Base-by-base conservation (phyloP, 192 early-diverging fungal species). In the Linnemannia schmuckeri region DNA sequence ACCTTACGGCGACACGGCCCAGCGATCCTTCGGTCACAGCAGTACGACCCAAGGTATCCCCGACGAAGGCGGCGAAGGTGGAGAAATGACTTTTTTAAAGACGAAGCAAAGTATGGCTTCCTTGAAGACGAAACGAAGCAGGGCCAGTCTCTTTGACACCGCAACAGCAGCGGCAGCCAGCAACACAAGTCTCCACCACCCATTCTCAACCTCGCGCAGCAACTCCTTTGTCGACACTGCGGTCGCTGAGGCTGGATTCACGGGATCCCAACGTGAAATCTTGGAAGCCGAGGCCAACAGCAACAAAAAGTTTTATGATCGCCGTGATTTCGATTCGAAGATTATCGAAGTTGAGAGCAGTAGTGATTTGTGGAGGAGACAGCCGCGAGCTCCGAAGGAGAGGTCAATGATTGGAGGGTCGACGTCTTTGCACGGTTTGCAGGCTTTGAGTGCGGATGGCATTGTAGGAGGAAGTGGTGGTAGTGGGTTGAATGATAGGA, bases 311-410 rank as follows among this genome's bases (percentile, higher is more conserved):
- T 87, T 81, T 69, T 87, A 87, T 70, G 85, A 81, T 27, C 85
- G 85, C 17, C 75, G 85, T 2, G 79, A 87, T 40, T 87, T 87
- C 38, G 85, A 87, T 71, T 81, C 85, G 47, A 87, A 81, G 79
- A 81, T 87, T 37, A 78, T 81, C 33, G 79, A 87, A 7, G 44
- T 54, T 0, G 85, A 80, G 0, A 66, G 61, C 1, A 66, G 61
- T 33, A 66, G 47, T 47, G 52, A 33, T 2, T n/a, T 78, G 3
- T 75, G 78, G 78, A 5, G 69, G 10, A 20, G 70, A 1, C 46
- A 47, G 2, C 70, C 30, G 1, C 37, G 66, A 4, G 30, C 70
- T 3, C 38, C 30, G 2, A 75, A 61, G 33, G 47, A 55, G 24
- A 33, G 30, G 68, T 49, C 74, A 9, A 15, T 69, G 68, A 46